Evolutionary conservation across 495 filamentous ascomycete species (phyloP), one percentile per base, ranked within the genome.

Genomic region (Lepidopterella palustris): DNA sequence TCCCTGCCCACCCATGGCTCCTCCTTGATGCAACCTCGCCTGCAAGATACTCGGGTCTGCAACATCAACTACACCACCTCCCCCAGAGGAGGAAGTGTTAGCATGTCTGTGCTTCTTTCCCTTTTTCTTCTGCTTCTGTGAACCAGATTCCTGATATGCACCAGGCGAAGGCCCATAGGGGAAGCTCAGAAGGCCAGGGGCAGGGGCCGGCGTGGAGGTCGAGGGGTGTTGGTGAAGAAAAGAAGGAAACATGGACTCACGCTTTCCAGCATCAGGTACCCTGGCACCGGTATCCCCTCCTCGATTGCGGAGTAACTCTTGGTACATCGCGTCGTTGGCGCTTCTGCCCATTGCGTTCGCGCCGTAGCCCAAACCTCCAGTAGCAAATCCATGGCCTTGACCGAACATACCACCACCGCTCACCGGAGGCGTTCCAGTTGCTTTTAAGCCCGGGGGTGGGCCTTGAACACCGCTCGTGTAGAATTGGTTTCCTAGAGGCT

Each of bases 31-130:
- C 83, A 95, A 88, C 80, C 93, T 88, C 75, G 89, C 90, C 80
- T 97, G 93, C 81, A 99, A 85, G 82, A 97, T 96, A 82, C 90
- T 96, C 79, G 92, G 90, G 88, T 96, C 91, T 81, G 88, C 88
- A 91, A 95, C 88, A 92, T 97, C 90, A 81, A 95, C 90, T 90
- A 95, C 84, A 82, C 87, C 90, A 86, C 85, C 84, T 80, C 90
- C 90, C 82, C 89, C 89, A 83, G 89, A 92, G 85, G 90, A 93
- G 88, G 90, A 95, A 92, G 91, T 95, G 88, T 95, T 95, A 93
- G 91, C 91, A 87, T 96, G 90, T 86, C 90, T 95, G 80, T 95
- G 90, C 87, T 95, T 93, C 85, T 95, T 95, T 84, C 89, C 90
- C 88, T 96, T 95, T 88, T 95, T 96, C 88, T 93, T 96, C 84